Percentiles rank a stretch among this genome's conserved stretches.
Conservation (phyloP, 2,329 filamentous ascomycete genomes). For the Fusarium solani-melongenae region DNA sequence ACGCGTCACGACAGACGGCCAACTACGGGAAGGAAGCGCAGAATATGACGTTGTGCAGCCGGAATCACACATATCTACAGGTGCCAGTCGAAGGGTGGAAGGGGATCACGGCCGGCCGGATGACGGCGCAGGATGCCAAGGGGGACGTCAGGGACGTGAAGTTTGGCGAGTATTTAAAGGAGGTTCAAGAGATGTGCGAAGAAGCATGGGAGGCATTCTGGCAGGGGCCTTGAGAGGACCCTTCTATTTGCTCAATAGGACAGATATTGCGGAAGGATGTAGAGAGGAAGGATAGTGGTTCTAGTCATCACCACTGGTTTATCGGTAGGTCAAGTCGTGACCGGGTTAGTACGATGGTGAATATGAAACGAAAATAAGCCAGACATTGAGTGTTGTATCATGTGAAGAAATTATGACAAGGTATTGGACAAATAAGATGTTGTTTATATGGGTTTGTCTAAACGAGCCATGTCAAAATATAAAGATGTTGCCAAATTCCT, state of each 20-base stretch:
- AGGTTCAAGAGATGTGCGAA: background rate
- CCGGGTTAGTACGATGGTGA: background rate
- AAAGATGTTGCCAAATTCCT: background rate
- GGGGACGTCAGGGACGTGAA: background rate
- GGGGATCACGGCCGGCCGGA: background rate
- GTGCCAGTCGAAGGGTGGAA: background rate
- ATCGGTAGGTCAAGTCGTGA: background rate
- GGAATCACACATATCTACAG: background rate
- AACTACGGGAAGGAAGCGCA: background rate
- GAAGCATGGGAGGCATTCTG: background rate
- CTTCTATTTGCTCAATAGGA: background rate
- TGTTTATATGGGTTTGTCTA: background rate
- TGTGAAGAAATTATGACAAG: background rate
- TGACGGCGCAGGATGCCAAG: background rate
- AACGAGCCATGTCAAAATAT: background rate
- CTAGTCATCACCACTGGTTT: background rate
- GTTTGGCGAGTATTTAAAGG: background rate
- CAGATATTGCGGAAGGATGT: background rate
- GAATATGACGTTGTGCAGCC: background rate
- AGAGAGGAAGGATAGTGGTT: background rate
- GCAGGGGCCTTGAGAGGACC: background rate
- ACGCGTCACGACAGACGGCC: background rate
- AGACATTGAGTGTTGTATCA: background rate
- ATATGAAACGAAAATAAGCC: background rate
- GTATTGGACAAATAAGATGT: background rate